These are phyloP conservation scores for Passalora sequoiae DNA, from an alignment of 2,329 filamentous ascomycete species.

Conservation along the genomic window DNA sequence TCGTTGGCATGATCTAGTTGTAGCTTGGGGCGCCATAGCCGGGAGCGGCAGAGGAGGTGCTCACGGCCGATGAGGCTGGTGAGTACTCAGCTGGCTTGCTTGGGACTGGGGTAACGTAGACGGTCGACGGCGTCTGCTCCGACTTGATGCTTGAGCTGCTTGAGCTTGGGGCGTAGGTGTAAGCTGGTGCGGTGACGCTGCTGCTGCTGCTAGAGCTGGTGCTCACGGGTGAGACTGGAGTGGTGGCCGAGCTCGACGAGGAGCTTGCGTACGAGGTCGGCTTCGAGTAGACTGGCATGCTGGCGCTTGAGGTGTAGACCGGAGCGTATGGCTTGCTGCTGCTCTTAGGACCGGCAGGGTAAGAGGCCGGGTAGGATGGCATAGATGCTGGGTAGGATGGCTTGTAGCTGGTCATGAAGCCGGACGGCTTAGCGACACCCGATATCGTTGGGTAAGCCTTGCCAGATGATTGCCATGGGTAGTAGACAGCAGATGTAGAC, in stretches of 20 bases:
- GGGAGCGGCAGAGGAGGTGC: background rate
- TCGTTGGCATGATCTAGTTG: no score
- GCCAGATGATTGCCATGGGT: slow-evolving; percentile 19
- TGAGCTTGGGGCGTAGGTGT: slow-evolving; percentile 14
- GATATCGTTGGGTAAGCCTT: slow-evolving; percentile 9
- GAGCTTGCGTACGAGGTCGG: no score
- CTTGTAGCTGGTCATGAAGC: slow-evolving; percentile 3
- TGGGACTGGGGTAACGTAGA: slow-evolving; percentile 16
- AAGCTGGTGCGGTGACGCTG: slow-evolving; percentile 1
- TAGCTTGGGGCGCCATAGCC: background rate
- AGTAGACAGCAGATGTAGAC: slow-evolving; percentile 21
- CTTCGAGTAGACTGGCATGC: slow-evolving; percentile 4
- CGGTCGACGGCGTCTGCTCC: slow-evolving; percentile 2
- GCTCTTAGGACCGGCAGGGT: no score
- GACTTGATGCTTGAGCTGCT: slow-evolving; percentile 7
- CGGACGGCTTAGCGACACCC: slow-evolving; percentile 14
- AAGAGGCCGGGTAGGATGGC: no score
- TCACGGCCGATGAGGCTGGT: no score
- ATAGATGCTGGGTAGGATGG: no score
- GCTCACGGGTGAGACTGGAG: slow-evolving; percentile 1
- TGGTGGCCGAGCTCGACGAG: background rate
- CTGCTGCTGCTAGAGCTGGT: slow-evolving; percentile 3
- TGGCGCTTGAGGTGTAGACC: background rate
- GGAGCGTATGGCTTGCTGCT: no score
- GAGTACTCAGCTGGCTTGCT: slow-evolving; percentile 11